phyloP scores from a whole-genome alignment of 768 basidiomycete genomes.

The Boletus pseudopeckii region DNA sequence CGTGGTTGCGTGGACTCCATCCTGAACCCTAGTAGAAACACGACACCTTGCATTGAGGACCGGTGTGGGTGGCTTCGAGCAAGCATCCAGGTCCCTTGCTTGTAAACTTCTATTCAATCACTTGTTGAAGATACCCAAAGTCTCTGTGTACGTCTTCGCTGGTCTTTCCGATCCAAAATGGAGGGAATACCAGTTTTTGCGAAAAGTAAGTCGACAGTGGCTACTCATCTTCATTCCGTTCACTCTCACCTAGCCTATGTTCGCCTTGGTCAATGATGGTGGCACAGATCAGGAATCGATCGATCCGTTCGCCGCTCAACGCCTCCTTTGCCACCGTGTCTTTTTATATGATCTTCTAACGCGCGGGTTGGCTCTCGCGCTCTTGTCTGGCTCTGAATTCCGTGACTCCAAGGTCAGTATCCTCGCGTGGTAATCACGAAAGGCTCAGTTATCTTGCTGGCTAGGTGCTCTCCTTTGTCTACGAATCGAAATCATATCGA shows the following conservation, averaged over 20 bases:
- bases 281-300: constrained; percentile 23
- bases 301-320: constrained; percentile 17
- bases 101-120: constrained; percentile 51
- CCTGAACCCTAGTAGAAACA: constrained; percentile 34
- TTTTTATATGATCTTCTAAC: constrained; percentile 49
- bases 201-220: constrained; percentile 35
- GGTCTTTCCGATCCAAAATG: constrained; percentile 46
- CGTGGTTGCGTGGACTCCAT: not conserved
- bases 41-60: constrained; percentile 42
- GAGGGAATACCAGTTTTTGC: constrained; percentile 40
- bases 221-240: not conserved
- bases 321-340: constrained; percentile 44
- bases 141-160: constrained; percentile 46
- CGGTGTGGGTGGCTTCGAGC: constrained; percentile 33
- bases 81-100: constrained; percentile 50
- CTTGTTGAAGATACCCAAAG: constrained; percentile 35
- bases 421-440: not conserved
- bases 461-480: constrained; percentile 62
- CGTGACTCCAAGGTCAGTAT: constrained; percentile 56
- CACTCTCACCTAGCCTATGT: constrained; percentile 54
- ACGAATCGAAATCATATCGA: constrained; percentile 36
- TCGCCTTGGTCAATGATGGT: constrained; percentile 57
- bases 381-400: constrained; percentile 54
- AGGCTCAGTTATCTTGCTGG: not conserved
- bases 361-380: constrained; percentile 48